Evolutionary conservation across 208 protist species (phyloP).

Genomic region (Crithidia mellificae): DNA sequence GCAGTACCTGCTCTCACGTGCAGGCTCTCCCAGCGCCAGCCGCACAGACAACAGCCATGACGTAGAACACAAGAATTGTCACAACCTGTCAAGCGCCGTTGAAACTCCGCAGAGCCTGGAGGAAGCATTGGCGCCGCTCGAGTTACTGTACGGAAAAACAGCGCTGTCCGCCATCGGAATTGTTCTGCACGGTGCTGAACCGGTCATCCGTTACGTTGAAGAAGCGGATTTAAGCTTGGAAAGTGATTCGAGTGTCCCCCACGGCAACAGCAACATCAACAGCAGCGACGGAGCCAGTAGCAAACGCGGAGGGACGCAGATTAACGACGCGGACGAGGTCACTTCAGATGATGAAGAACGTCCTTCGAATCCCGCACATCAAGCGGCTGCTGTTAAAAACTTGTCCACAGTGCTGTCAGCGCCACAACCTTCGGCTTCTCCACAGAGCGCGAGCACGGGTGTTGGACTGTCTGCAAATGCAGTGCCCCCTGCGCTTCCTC

Average conservation of each 20-base stretch:
- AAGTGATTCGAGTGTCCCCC: neutral
- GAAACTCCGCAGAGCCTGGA: constrained; percentile 34
- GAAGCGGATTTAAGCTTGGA: neutral
- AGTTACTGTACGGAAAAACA: constrained; percentile 76
- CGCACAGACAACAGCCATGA: neutral
- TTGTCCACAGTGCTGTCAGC: too few relatives aligned
- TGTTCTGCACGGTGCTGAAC: constrained; percentile 68
- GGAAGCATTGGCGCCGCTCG: constrained; percentile 68
- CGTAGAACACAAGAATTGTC: neutral
- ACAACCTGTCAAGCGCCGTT: neutral
- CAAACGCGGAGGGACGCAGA: neutral
- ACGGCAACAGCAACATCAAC: neutral
- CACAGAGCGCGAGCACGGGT: too few relatives aligned
- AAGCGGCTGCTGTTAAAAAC: too few relatives aligned
- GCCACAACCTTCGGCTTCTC: too few relatives aligned
- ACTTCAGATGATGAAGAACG: constrained; percentile 2
- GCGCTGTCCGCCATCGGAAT: constrained; percentile 77
- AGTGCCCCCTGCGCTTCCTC: too few relatives aligned
- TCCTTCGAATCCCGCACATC: too few relatives aligned
- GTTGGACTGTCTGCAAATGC: too few relatives aligned
- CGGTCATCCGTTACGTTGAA: constrained; percentile 66
- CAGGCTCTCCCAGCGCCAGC: neutral
- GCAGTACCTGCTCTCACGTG: constrained; percentile 29
- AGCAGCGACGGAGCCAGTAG: neutral
- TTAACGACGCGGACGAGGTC: neutral